These are phyloP conservation scores for Sporothrix curviconia DNA, from an alignment of 2,329 filamentous ascomycete genomes.

Conservation along the genomic window DNA sequence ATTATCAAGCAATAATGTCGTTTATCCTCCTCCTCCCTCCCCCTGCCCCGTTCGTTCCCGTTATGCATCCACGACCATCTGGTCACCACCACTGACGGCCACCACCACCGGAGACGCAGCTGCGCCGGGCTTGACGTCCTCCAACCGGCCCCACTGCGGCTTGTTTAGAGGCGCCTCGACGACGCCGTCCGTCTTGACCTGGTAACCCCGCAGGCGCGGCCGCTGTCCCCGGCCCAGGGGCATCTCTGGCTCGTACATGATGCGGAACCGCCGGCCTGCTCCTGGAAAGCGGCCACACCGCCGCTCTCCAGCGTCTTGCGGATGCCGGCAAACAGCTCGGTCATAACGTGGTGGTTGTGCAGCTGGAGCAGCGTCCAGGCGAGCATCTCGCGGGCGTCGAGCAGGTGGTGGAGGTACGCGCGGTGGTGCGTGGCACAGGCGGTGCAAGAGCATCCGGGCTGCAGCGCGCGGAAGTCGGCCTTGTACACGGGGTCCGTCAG, in stretches of 20 bases:
- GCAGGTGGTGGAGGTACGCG: conserved; percentile 81
- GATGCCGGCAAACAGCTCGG: conserved; percentile 65
- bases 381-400: conserved; percentile 91
- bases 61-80: background rate
- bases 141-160: conserved; percentile 52
- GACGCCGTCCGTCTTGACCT: conserved; percentile 64
- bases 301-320: conserved; percentile 54
- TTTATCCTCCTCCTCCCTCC: background rate
- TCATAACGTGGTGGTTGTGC: conserved; percentile 75
- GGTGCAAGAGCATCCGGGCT: conserved; percentile 66
- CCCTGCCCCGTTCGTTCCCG: background rate
- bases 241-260: conserved; percentile 61
- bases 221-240: conserved; percentile 70
- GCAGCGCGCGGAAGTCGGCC: conserved; percentile 56
- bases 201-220: conserved; percentile 75
- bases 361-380: conserved; percentile 89
- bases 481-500: conserved; percentile 65
- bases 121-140: conserved; percentile 25
- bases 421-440: conserved; percentile 76
- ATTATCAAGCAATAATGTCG: background rate
- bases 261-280: conserved; percentile 37
- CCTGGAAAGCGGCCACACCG: conserved; percentile 54
- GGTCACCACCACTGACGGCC: background rate
- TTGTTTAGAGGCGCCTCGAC: conserved; percentile 55
- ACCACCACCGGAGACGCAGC: background rate